phyloP scores from a whole-genome alignment of 495 filamentous ascomycete genomes.

The Trichocladium uniseriatum region DNA sequence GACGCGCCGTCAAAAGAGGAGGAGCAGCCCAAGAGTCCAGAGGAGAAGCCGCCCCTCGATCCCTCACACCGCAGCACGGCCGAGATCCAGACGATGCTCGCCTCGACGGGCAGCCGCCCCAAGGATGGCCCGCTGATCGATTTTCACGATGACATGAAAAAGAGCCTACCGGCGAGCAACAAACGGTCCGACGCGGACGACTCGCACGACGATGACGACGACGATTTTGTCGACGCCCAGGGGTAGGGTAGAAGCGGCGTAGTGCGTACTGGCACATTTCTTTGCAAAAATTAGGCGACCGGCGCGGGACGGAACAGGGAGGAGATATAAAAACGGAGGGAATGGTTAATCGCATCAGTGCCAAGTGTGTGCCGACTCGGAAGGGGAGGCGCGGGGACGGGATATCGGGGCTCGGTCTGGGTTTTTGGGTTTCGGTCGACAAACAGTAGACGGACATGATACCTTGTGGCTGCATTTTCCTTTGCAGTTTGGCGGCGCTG shows the following conservation, averaged over 20 bases:
- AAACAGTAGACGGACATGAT: constrained; percentile 5
- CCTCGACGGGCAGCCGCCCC: constrained; percentile 30
- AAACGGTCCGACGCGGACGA: constrained; percentile 20
- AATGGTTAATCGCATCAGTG: not conserved
- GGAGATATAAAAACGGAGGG: not conserved
- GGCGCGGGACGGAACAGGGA: no score
- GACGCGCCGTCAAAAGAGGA: constrained; percentile 10
- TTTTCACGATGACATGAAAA: constrained; percentile 44
- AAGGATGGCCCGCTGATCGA: constrained; percentile 36
- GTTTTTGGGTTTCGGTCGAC: not conserved
- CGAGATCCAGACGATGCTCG: constrained; percentile 34
- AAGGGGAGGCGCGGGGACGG: not conserved
- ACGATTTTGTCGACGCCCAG: constrained; percentile 28
- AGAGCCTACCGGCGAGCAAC: constrained; percentile 25
- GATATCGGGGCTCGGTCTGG: not conserved
- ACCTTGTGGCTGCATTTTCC: constrained; percentile 9
- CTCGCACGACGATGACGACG: constrained; percentile 19
- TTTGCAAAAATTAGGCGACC: no score
- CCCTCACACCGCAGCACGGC: constrained; percentile 21
- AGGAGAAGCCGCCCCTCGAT: constrained; percentile 13
- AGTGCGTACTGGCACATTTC: no score
- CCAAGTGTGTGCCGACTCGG: not conserved
- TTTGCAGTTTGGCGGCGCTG: constrained; percentile 3
- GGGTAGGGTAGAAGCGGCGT: no score
- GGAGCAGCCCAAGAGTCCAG: not conserved